These are phyloP conservation scores for Pestalotiopsis sp. DNA, from an alignment of 2,329 filamentous ascomycete species.

Conservation along the genomic window DNA sequence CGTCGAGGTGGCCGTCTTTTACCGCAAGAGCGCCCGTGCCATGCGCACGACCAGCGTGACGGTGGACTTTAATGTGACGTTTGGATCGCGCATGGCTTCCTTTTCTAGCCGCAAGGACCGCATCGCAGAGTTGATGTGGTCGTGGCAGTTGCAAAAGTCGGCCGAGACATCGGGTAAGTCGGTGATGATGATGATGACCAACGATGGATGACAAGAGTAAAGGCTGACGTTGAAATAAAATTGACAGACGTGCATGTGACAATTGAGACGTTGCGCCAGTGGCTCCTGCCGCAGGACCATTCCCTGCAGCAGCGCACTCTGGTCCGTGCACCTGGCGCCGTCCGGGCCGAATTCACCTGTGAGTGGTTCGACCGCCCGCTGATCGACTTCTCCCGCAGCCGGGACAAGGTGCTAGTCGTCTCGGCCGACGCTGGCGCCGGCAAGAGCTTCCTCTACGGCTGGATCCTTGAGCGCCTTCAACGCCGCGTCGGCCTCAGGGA, in stretches of 20 bases:
- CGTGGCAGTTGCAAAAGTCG: background rate
- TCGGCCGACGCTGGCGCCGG: background rate
- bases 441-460: background rate
- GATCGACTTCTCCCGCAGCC: background rate
- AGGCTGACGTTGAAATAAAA: background rate
- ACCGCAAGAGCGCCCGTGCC: background rate
- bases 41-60: background rate
- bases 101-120: background rate
- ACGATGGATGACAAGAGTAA: background rate
- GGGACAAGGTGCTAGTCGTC: background rate
- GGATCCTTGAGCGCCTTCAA: background rate
- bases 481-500: background rate
- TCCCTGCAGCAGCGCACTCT: background rate
- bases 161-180: background rate
- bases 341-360: background rate
- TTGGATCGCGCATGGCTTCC: background rate
- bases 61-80: background rate
- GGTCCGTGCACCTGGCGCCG: background rate
- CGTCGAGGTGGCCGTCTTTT: background rate
- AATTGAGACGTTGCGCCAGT: background rate
- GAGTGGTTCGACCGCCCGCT: background rate
- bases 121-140: background rate
- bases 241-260: background rate
- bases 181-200: background rate
- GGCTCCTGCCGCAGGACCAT: background rate